These are phyloP conservation scores for Plantago coronopus DNA, from an alignment of 305 asterid genomes.

Conservation along the genomic window DNA sequence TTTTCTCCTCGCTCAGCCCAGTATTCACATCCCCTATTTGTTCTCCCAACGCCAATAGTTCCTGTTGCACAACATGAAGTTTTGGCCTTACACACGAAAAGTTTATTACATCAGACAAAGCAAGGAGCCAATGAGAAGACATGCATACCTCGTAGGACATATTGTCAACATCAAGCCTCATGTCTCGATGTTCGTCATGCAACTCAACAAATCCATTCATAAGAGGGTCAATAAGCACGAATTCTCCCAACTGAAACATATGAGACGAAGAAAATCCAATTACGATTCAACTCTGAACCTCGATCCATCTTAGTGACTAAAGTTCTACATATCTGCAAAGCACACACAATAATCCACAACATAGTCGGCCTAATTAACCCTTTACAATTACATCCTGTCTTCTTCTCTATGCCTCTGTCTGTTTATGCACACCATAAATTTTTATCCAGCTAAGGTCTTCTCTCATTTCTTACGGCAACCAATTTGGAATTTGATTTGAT, in stretches of 20 bases:
- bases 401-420: neutral
- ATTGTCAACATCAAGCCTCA: slow-evolving; percentile 64
- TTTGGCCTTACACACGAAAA: neutral
- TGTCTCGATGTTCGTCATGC: slow-evolving; percentile 53
- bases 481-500: neutral
- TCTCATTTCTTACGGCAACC: neutral
- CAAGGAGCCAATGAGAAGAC: neutral
- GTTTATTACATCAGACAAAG: neutral
- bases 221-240: slow-evolving; percentile 38
- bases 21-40: slow-evolving; percentile 59
- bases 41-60: slow-evolving; percentile 57
- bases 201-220: slow-evolving; percentile 34
- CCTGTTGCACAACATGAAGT: slow-evolving; percentile 29
- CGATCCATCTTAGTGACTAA: neutral
- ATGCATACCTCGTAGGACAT: slow-evolving; percentile 70
- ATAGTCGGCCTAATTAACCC: no score
- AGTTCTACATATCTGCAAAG: neutral
- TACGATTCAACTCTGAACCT: neutral
- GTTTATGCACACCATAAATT: neutral
- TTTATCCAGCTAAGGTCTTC: neutral
- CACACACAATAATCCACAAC: no score
- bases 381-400: no score
- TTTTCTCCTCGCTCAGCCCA: slow-evolving; percentile 43
- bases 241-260: slow-evolving; percentile 32
- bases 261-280: neutral